Evolutionary conservation across 495 filamentous ascomycete species (phyloP).

Genomic region (Ramalina peruviana): DNA sequence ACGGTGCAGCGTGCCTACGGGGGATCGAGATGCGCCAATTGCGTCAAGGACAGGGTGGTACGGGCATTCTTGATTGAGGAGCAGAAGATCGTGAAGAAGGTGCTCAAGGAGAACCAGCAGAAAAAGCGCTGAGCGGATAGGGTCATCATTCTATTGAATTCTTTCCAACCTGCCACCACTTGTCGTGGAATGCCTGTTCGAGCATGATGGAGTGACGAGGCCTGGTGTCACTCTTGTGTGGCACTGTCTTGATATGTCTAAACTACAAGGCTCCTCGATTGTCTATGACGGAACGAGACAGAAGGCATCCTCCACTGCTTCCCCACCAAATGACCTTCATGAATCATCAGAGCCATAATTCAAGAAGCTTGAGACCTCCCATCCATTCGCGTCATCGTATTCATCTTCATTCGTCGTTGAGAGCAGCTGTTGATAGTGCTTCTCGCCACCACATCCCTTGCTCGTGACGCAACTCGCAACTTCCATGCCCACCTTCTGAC

Average conservation of each 20-base stretch:
- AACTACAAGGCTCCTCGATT: background rate
- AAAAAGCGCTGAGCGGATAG: constrained; percentile 48
- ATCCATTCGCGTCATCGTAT: constrained; percentile 22
- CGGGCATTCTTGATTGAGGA: constrained; percentile 98
- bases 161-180: too few relatives aligned
- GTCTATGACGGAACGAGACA: background rate
- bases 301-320: background rate
- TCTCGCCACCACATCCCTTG: constrained; percentile 8
- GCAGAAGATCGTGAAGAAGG: constrained; percentile 99
- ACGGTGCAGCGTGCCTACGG: constrained; percentile 96
- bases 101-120: constrained; percentile 83
- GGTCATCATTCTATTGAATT: too few relatives aligned
- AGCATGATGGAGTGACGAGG: too few relatives aligned
- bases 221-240: too few relatives aligned
- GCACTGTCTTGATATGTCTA: too few relatives aligned
- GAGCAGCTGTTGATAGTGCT: constrained; percentile 22
- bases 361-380: constrained; percentile 18
- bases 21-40: constrained; percentile 94
- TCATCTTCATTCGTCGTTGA: constrained; percentile 19
- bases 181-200: too few relatives aligned
- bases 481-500: constrained; percentile 35
- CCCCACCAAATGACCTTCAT: background rate
- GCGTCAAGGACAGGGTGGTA: constrained; percentile 92
- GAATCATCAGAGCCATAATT: constrained; percentile 4
- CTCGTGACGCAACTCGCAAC: constrained; percentile 32